phyloP scores from a whole-genome alignment of 371 early-diverging fungal species.

The Syncephalastrum racemosum region DNA sequence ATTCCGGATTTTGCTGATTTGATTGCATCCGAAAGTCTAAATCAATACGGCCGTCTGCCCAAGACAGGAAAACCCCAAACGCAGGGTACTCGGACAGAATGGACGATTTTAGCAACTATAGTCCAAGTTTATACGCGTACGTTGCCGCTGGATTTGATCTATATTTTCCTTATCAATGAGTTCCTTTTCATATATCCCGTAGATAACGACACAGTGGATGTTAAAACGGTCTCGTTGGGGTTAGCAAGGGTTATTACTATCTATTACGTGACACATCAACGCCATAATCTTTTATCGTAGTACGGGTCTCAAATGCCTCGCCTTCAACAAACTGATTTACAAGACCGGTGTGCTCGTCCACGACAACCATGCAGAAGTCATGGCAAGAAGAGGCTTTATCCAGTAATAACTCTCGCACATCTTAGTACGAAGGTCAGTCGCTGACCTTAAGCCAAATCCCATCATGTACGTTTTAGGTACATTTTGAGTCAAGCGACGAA shows the following conservation, averaged over 20 bases:
- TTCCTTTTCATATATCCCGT: slow-evolving; percentile 1
- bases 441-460: no score
- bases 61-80: slow-evolving; percentile 72
- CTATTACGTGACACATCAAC: background rate
- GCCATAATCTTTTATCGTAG: slow-evolving; percentile 35
- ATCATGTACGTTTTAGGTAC: no score
- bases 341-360: slow-evolving; percentile 65
- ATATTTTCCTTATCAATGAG: background rate
- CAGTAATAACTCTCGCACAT: slow-evolving; percentile 37
- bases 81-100: slow-evolving; percentile 60
- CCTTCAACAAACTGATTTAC: slow-evolving; percentile 54
- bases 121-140: slow-evolving; percentile 39
- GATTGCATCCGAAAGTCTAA: slow-evolving; percentile 28
- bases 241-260: slow-evolving; percentile 25
- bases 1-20: slow-evolving; percentile 29
- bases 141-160: background rate
- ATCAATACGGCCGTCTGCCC: slow-evolving; percentile 49
- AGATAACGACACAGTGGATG: slow-evolving; percentile 7
- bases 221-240: slow-evolving; percentile 69
- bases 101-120: slow-evolving; percentile 86
- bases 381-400: slow-evolving; percentile 78
- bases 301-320: slow-evolving; percentile 85
- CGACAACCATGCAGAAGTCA: slow-evolving; percentile 86
- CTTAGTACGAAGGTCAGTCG: no score
- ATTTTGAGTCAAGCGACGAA: background rate